Conservation (phyloP, 169 alveolate species). For the Ichthyophthirius multifiliis region DNA sequence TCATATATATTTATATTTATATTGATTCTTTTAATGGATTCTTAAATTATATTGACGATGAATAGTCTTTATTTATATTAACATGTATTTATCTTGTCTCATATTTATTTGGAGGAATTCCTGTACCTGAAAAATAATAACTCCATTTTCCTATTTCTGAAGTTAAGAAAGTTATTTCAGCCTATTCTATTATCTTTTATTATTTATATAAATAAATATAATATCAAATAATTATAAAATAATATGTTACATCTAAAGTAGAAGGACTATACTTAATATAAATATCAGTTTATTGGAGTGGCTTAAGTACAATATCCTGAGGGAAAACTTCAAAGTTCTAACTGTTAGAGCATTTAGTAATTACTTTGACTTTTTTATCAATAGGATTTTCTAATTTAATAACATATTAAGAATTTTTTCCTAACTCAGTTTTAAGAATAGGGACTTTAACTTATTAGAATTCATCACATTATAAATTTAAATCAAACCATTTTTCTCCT, state of each 20-base stretch:
- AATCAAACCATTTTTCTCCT: slow-evolving; percentile 83
- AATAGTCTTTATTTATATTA: slow-evolving; percentile 35
- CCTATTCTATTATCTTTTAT: slow-evolving; percentile 40
- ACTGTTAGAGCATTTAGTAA: slow-evolving; percentile 59
- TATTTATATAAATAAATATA: not conserved
- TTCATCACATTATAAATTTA: slow-evolving; percentile 71
- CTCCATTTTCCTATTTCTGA: slow-evolving; percentile 83
- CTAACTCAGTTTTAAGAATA: slow-evolving; percentile 73
- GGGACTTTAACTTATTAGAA: slow-evolving; percentile 58
- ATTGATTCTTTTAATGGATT: slow-evolving; percentile 90
- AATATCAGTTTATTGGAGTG: slow-evolving; percentile 61
- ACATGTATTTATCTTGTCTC: slow-evolving; percentile 43
- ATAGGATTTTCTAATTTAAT: slow-evolving; percentile 79
- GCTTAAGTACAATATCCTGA: slow-evolving; percentile 64
- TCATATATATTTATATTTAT: slow-evolving; percentile 68
- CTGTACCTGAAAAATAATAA: slow-evolving; percentile 74
- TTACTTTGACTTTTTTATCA: slow-evolving; percentile 65
- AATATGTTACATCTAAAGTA: slow-evolving; percentile 51
- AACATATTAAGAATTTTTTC: slow-evolving; percentile 67
- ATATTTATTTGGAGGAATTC: slow-evolving; percentile 80
- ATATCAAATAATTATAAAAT: not conserved
- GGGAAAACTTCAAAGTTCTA: slow-evolving; percentile 80
- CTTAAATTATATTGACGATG: slow-evolving; percentile 65
- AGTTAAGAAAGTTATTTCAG: slow-evolving; percentile 58
- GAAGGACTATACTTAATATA: slow-evolving; percentile 78